Conservation (phyloP, 768 basidiomycete species). For the Crepidotus variabilis region DNA sequence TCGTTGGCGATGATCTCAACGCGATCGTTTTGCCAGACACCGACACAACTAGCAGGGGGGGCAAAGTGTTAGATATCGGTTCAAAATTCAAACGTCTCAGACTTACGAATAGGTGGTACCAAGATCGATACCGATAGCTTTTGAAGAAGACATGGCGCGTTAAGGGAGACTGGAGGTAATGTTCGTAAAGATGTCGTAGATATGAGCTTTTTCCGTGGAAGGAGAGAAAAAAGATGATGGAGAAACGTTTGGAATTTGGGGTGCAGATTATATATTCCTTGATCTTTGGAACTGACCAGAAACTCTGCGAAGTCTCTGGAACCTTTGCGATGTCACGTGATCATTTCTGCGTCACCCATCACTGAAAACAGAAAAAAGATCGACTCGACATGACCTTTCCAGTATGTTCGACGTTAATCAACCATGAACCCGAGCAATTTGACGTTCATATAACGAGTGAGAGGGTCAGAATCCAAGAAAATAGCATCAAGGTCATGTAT, state of each 20-base stretch:
- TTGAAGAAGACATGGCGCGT: constrained; percentile 52
- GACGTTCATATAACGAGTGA: too few relatives aligned
- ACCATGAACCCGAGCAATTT: too few relatives aligned
- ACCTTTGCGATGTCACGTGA: constrained; percentile 37
- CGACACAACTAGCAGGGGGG: constrained; percentile 73
- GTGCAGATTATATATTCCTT: constrained; percentile 32
- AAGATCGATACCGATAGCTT: constrained; percentile 89
- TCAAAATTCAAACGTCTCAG: neutral
- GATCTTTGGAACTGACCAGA: constrained; percentile 35
- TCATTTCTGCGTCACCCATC: neutral
- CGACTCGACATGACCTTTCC: too few relatives aligned
- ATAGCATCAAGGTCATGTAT: neutral
- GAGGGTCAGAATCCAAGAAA: neutral
- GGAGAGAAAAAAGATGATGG: constrained; percentile 18
- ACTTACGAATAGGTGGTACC: constrained; percentile 91
- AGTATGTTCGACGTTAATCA: too few relatives aligned
- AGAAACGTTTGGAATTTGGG: constrained; percentile 6
- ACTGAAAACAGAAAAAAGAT: too few relatives aligned
- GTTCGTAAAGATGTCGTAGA: constrained; percentile 6
- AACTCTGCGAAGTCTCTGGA: constrained; percentile 44
- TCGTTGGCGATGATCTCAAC: constrained; percentile 98
- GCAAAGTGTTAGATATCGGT: constrained; percentile 5
- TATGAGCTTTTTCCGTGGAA: constrained; percentile 12
- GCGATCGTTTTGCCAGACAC: constrained; percentile 99
- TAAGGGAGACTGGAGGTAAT: constrained; percentile 11